phyloP scores from a whole-genome alignment of 345 rosid genomes.

The Abelmoschus esculentus region DNA sequence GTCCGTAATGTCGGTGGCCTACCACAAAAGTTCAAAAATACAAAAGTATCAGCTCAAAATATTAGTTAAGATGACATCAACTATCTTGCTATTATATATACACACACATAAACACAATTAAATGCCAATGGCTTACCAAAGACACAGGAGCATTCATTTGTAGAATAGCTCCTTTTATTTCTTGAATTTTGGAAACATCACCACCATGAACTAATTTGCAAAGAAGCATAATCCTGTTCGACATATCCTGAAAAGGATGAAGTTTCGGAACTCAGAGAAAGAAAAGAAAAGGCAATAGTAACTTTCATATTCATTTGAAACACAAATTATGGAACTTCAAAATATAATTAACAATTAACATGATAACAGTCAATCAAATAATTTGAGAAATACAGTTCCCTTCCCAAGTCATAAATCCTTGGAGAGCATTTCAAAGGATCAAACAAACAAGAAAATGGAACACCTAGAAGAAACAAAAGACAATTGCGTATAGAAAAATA shows the following conservation, averaged over 20 bases:
- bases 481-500: background rate
- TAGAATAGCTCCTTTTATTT: constrained; percentile 42
- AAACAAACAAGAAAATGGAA: background rate
- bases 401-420: background rate
- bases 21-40: constrained; percentile 8
- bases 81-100: too few species aligned
- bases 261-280: background rate
- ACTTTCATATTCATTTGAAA: background rate
- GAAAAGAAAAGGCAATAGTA: background rate
- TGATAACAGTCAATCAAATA: background rate
- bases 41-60: background rate
- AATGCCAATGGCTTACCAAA: constrained; percentile 21
- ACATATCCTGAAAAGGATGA: constrained; percentile 30
- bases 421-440: background rate
- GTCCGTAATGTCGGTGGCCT: constrained; percentile 28
- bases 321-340: background rate
- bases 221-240: constrained; percentile 26
- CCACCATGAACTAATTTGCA: constrained; percentile 34
- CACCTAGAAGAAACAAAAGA: background rate
- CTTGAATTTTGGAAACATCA: constrained; percentile 39
- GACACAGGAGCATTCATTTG: constrained; percentile 28
- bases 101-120: background rate
- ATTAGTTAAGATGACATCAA: background rate
- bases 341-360: too few species aligned
- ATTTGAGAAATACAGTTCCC: background rate